Evolutionary conservation across 768 basidiomycete genomes (phyloP).

Genomic region (Suillus brevipes): DNA sequence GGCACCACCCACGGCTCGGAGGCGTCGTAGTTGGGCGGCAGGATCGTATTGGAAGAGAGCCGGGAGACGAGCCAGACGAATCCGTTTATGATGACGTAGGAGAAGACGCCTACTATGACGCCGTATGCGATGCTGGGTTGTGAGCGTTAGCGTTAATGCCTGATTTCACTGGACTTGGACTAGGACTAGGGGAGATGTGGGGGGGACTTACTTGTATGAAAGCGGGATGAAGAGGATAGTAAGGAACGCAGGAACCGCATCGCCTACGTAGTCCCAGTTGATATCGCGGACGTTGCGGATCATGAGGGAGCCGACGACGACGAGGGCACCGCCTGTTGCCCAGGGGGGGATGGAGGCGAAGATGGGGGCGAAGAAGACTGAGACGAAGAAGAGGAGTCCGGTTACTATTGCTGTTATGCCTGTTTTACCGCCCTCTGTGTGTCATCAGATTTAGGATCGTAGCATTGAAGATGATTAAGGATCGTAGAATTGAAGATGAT

Average conservation of each 20-base stretch:
- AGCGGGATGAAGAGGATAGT: conserved; percentile 78
- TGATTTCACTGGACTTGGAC: no score
- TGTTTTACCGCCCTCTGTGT: conserved; percentile 81
- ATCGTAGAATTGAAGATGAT: no score
- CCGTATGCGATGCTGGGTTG: conserved; percentile 91
- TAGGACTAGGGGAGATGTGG: no score
- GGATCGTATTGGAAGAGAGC: conserved; percentile 54
- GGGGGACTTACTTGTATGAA: conserved; percentile 69
- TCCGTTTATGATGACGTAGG: conserved; percentile 74
- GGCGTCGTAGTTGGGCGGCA: conserved; percentile 62
- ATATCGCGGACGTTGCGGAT: conserved; percentile 83
- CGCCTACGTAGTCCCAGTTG: conserved; percentile 88
- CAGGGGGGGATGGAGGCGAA: conserved; percentile 85
- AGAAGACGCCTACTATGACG: conserved; percentile 75
- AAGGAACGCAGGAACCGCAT: conserved; percentile 85
- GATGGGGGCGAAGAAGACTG: conserved; percentile 85
- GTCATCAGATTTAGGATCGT: no score
- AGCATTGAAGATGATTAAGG: no score
- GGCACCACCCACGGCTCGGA: conserved; percentile 74
- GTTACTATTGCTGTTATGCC: conserved; percentile 76
- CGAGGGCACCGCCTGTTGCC: conserved; percentile 85
- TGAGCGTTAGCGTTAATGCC: no score
- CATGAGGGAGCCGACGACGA: conserved; percentile 88
- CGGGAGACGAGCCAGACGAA: conserved; percentile 59
- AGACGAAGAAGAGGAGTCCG: conserved; percentile 77